Evolutionary conservation across 2,329 filamentous ascomycete genomes (phyloP), one percentile per base, ranked within the genome.

Genomic region (Phyllosticta capitalensis): DNA sequence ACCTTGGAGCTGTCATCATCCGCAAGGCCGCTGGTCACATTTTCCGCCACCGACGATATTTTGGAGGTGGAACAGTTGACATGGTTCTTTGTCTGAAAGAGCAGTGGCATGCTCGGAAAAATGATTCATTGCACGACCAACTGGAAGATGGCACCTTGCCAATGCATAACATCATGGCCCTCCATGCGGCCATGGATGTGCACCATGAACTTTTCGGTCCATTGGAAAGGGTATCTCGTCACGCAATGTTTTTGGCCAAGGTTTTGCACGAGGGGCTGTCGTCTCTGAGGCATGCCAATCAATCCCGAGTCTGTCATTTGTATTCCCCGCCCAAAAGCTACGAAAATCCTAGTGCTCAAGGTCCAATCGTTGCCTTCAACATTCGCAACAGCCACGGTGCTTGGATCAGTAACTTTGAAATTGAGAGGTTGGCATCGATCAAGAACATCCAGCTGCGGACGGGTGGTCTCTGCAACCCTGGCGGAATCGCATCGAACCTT

Each of bases 1-100:
- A 97, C 69, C 78, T 97, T 1, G 92, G 92, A 1, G 91, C 86
- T 1, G 75, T 99, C 61, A 84, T 97, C 28, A 84, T 97, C 12
- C 84, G 88, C 50, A 91, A 89, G 65, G 79, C 83, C 30, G 83
- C 88, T 12, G 83, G 82, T 6, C 71, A 79, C 48, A 69, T 87
- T 2, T 85, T 96, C 53, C 76, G 81, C 30, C 77, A 78, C 50
- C 83, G 90, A 61, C 85, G 78, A 63, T 99, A 95, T 67, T 99
- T 99, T 73, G 92, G 92, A 5, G 94, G 92, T 6, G 94, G 94
- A 3, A 97, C 92, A 0, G 92, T 96, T 0, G 91, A 96, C 66
- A 88, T 92, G 81, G 90, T 96, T 0, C 80, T 90, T 1, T 87
- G 85, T 62, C 69, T 84, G n/a, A 87, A 84, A 63, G 85, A 90